These are phyloP conservation scores for Drechslerella stenobrocha DNA, from an alignment of 2,329 filamentous ascomycete species.

Conservation along the genomic window DNA sequence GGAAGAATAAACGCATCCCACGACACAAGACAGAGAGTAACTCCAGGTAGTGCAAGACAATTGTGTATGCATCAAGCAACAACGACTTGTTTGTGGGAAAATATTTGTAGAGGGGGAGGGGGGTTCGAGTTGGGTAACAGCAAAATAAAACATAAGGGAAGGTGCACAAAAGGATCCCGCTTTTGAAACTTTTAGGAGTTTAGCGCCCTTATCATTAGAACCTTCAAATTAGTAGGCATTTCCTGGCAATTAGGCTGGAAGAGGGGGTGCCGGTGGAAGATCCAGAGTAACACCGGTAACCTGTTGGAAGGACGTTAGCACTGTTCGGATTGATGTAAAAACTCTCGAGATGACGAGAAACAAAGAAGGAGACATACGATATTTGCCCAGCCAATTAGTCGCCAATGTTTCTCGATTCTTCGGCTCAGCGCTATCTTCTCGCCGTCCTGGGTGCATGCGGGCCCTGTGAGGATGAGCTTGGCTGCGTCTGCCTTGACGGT, in stretches of 20 bases:
- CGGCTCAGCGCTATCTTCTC: constrained; percentile 96
- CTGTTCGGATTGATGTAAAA: neutral
- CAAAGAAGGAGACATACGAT: constrained; percentile 63
- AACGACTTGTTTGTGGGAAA: constrained; percentile 25
- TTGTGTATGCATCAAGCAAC: constrained; percentile 28
- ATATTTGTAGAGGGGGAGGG: constrained; percentile 7
- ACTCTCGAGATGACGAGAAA: neutral
- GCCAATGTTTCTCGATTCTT: constrained; percentile 99
- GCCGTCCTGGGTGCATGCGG: constrained; percentile 93
- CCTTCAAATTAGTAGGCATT: neutral
- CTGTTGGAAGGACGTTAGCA: constrained; percentile 15
- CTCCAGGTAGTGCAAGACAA: constrained; percentile 40
- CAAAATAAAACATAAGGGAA: neutral
- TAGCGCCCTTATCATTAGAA: neutral
- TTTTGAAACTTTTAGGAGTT: constrained; percentile 31
- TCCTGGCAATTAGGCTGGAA: constrained; percentile 27
- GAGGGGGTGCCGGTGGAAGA: constrained; percentile 31
- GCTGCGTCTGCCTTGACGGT: constrained; percentile 97
- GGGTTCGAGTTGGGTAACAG: neutral
- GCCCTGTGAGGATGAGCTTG: constrained; percentile 87
- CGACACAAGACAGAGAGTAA: constrained; percentile 18
- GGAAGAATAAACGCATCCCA: neutral
- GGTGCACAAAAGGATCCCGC: constrained; percentile 5
- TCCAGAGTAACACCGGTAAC: constrained; percentile 45
- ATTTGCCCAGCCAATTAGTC: constrained; percentile 87